A percentile compares a stretch with the other conserved stretches of the same genome.
phyloP scores from a whole-genome alignment of 768 basidiomycete species.

The Saitozyma podzolica region DNA sequence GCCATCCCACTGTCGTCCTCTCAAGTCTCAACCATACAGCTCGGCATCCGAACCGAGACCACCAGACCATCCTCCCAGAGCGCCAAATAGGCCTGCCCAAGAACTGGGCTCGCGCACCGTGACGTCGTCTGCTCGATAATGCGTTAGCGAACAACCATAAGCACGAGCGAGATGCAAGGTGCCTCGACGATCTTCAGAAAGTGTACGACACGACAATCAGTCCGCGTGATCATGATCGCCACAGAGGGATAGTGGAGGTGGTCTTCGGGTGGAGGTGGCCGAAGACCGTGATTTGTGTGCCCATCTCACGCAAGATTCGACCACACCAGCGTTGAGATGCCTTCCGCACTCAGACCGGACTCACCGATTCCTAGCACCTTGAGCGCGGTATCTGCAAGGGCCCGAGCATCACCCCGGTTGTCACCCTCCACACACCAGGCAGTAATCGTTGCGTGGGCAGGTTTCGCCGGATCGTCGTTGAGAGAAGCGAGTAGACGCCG shows the following conservation, averaged over 20 bases:
- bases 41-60: constrained; percentile 36
- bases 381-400: constrained; percentile 22
- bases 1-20: too few relatives aligned
- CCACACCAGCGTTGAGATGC: neutral
- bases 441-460: constrained; percentile 60
- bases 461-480: constrained; percentile 56
- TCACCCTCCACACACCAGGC: constrained; percentile 83
- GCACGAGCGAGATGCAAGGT: neutral
- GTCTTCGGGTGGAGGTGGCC: too few relatives aligned
- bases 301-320: neutral
- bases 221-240: too few relatives aligned
- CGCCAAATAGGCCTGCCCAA: constrained; percentile 45
- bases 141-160: neutral
- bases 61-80: constrained; percentile 42
- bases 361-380: constrained; percentile 19
- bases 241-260: too few relatives aligned
- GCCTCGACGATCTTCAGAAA: too few relatives aligned
- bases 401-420: constrained; percentile 67
- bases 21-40: constrained; percentile 32
- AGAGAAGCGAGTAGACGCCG: constrained; percentile 66
- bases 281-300: neutral
- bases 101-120: constrained; percentile 30
- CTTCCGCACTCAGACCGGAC: neutral
- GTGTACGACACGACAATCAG: too few relatives aligned
- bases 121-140: constrained; percentile 11